Evolutionary conservation across 352 stramenopile genomes (phyloP).

Genomic region (Globisporangium okanoganense): DNA sequence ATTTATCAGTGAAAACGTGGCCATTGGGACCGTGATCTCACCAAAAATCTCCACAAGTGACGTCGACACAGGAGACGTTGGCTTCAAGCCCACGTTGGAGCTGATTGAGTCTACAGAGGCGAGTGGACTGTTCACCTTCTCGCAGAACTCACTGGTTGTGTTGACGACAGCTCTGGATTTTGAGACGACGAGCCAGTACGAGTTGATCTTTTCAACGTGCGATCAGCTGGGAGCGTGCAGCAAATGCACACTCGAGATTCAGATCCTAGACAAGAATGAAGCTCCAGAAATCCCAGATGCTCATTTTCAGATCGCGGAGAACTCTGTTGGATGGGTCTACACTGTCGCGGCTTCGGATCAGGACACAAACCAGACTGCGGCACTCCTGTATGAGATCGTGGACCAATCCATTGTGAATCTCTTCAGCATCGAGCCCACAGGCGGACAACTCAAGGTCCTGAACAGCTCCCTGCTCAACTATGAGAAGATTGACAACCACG

Average conservation of each 20-base stretch:
- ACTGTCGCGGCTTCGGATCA: conserved; percentile 31
- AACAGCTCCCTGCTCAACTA: conserved; percentile 27
- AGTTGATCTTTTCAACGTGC: conserved; percentile 2
- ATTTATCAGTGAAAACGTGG: conserved; percentile 2
- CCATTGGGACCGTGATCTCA: not conserved
- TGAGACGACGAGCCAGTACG: conserved; percentile 2
- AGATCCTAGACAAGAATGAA: conserved; percentile 8
- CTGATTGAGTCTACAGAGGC: not conserved
- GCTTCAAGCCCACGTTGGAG: not conserved
- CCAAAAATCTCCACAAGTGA: not conserved
- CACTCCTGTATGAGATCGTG: conserved; percentile 36
- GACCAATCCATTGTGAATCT: conserved; percentile 34
- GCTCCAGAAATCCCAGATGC: conserved; percentile 5
- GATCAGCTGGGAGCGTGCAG: conserved; percentile 6
- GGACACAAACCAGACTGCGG: conserved; percentile 27
- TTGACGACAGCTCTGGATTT: not conserved
- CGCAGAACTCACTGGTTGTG: conserved; percentile 1
- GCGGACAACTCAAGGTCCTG: not conserved
- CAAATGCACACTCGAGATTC: not conserved
- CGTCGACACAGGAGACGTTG: not conserved
- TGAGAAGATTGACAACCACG: conserved; percentile 30
- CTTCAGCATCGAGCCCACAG: conserved; percentile 17
- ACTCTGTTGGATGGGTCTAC: conserved; percentile 28
- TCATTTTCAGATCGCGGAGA: conserved; percentile 29
- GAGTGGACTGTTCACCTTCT: not conserved